Percentiles rank a stretch among this genome's conserved stretches.
These are phyloP conservation scores for Blastocystis sp. DNA, from an alignment of 352 stramenopile genomes.

Conservation along the genomic window DNA sequence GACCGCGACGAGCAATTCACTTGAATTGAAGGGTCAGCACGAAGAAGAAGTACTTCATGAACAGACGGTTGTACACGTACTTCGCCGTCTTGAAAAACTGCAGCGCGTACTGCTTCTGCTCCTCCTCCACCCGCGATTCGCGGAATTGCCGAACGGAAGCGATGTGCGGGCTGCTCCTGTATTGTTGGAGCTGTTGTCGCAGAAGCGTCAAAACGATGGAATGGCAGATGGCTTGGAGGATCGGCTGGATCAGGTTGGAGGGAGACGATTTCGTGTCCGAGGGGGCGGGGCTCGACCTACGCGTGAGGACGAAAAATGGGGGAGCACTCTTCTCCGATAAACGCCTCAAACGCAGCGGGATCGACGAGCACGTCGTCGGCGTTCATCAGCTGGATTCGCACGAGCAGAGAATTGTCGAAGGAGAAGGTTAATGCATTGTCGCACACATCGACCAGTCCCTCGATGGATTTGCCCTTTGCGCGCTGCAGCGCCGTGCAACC, in stretches of 20 bases:
- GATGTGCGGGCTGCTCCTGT: not conserved
- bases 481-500: slow-evolving; percentile 11
- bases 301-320: not conserved
- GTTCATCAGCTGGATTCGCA: slow-evolving; percentile 9
- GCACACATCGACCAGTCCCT: not conserved
- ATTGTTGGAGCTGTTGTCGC: not conserved
- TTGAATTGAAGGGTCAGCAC: slow-evolving; percentile 45
- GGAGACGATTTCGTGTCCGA: not conserved
- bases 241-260: not conserved
- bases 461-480: not conserved
- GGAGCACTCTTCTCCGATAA: not conserved
- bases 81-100: not conserved
- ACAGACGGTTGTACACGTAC: slow-evolving; percentile 18
- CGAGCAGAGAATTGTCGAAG: not conserved
- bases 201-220: not conserved
- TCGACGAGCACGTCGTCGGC: not conserved
- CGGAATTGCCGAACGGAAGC: not conserved
- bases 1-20: not conserved
- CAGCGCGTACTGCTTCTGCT: not conserved
- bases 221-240: not conserved
- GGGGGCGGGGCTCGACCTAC: not conserved
- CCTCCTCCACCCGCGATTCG: not conserved
- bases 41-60: slow-evolving; percentile 67
- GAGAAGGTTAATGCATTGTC: not conserved
- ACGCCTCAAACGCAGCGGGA: not conserved